These are phyloP conservation scores for Debaryomyces subglobosus DNA, from an alignment of 1,139 yeast genomes.

Conservation along the genomic window DNA sequence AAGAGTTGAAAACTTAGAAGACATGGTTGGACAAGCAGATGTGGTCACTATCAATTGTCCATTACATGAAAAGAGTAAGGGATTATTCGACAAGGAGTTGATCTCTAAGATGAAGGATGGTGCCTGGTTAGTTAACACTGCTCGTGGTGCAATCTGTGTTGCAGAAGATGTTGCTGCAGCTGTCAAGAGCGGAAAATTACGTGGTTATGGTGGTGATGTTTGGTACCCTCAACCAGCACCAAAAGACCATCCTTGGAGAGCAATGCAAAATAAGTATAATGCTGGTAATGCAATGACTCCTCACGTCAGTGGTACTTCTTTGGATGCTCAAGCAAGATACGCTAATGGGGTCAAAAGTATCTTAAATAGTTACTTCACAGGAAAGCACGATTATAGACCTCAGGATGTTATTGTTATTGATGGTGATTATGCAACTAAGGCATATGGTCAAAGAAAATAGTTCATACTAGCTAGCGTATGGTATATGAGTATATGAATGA, in stretches of 20 bases:
- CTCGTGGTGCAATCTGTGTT: conserved; percentile 79
- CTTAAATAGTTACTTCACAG: conserved; percentile 62
- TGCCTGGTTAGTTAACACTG: conserved; percentile 79
- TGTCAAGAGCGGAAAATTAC: conserved; percentile 63
- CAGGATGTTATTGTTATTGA: conserved; percentile 72
- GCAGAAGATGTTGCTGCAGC: conserved; percentile 80
- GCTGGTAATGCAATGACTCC: conserved; percentile 89
- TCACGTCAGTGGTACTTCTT: conserved; percentile 76
- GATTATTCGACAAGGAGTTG: conserved; percentile 67
- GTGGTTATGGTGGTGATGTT: conserved; percentile 86
- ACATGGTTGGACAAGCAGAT: conserved; percentile 68
- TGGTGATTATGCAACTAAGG: conserved; percentile 74
- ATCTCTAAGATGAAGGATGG: conserved; percentile 77
- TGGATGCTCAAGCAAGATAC: conserved; percentile 79
- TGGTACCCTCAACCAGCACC: conserved; percentile 87
- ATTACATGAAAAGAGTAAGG: conserved; percentile 68
- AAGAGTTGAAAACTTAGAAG: conserved; percentile 66
- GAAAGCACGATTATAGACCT: conserved; percentile 68
- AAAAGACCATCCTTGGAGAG: conserved; percentile 75
- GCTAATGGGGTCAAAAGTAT: conserved; percentile 70
- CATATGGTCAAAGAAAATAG: conserved; percentile 60
- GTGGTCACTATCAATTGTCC: conserved; percentile 81
- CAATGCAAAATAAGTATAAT: conserved; percentile 64
- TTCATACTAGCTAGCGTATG: not conserved
- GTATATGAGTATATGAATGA: not conserved